phyloP scores from a whole-genome alignment of 1,139 yeast genomes.

The Blastobotrys elegans region DNA sequence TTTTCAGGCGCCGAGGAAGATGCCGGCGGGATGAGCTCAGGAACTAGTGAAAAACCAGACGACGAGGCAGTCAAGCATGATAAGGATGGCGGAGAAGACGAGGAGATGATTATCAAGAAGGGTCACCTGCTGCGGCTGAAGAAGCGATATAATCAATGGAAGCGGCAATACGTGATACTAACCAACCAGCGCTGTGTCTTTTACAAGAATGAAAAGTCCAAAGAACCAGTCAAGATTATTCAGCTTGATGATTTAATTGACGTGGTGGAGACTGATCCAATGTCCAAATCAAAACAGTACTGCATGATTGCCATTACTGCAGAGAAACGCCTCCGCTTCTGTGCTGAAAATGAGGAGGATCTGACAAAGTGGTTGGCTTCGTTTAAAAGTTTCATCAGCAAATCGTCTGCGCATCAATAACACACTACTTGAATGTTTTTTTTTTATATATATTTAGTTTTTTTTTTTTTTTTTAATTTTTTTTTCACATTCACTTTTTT shows the following conservation, averaged over 20 bases:
- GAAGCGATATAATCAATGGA: constrained; percentile 47
- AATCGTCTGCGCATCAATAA: too few relatives aligned
- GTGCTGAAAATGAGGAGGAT: constrained; percentile 45
- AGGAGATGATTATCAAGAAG: constrained; percentile 40
- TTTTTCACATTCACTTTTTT: background rate
- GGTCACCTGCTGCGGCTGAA: constrained; percentile 43
- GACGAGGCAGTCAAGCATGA: background rate
- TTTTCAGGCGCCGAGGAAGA: constrained; percentile 9
- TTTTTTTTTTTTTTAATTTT: background rate
- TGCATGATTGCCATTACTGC: constrained; percentile 49
- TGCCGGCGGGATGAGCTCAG: constrained; percentile 8
- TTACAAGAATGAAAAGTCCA: constrained; percentile 36
- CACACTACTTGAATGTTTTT: too few relatives aligned
- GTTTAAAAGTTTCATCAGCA: constrained; percentile 36
- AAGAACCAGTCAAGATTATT: constrained; percentile 34
- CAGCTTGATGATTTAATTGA: constrained; percentile 42
- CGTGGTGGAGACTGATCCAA: constrained; percentile 50
- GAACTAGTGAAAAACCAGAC: constrained; percentile 2
- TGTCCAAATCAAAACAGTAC: constrained; percentile 41
- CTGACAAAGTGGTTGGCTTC: constrained; percentile 49
- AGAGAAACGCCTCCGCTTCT: constrained; percentile 42
- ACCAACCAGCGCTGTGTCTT: constrained; percentile 42
- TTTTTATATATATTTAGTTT: background rate
- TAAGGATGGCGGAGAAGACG: background rate
- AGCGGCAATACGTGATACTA: constrained; percentile 40